Conservation (phyloP, 202 grass and related monocot species). For the Cymbopogon flexuosus region DNA sequence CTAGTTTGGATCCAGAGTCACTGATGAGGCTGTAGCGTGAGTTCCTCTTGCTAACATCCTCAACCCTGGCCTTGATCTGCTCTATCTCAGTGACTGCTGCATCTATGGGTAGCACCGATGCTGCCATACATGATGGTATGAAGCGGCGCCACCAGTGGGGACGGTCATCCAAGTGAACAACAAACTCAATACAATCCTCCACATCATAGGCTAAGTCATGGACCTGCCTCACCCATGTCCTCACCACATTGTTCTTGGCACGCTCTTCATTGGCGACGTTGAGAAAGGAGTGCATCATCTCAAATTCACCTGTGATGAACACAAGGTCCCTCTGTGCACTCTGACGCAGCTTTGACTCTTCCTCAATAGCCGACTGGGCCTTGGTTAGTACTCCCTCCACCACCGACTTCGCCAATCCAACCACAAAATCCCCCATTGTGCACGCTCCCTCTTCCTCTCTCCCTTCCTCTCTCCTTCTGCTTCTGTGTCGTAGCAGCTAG, state of each 20-base stretch:
- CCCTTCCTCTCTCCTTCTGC: neutral
- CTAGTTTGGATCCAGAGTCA: neutral
- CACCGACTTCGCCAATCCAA: neutral
- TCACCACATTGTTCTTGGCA: neutral
- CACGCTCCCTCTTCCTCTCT: neutral
- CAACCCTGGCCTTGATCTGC: neutral
- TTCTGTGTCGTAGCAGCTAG: neutral
- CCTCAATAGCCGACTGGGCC: neutral
- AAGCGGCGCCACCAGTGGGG: neutral
- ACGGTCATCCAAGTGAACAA: slow-evolving; percentile 6
- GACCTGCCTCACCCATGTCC: slow-evolving; percentile 28
- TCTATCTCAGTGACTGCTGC: neutral
- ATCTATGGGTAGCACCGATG: neutral
- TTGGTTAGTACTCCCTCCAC: neutral
- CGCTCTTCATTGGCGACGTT: neutral
- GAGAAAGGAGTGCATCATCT: neutral
- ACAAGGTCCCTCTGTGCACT: neutral
- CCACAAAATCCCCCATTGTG: neutral
- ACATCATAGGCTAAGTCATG: slow-evolving; percentile 11
- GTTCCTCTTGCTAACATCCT: neutral
- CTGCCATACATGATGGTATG: neutral
- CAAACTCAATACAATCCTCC: slow-evolving; percentile 31
- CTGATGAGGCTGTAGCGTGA: neutral
- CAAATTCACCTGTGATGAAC: neutral
- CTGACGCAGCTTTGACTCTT: neutral